A percentile compares a stretch with the other conserved stretches of the same genome.
Evolutionary conservation across 1,284 basidiomycete species (phyloP).

Genomic region (Coniophora puteana): DNA sequence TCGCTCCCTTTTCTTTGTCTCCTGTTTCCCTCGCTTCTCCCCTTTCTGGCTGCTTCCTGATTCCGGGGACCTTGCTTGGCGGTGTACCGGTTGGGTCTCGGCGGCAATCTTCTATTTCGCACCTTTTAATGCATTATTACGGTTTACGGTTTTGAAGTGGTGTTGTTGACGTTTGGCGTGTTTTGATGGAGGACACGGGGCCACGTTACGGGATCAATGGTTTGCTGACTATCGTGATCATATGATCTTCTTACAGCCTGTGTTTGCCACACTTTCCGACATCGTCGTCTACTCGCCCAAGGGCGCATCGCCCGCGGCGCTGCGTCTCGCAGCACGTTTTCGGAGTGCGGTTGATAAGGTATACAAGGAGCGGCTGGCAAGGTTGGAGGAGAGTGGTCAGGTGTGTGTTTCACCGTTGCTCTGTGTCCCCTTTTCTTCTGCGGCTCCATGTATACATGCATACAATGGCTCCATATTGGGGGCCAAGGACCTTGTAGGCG

Average conservation of each 20-base stretch:
- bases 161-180: too few relatives aligned
- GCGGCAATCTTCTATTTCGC: too few relatives aligned
- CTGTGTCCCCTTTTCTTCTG: too few relatives aligned
- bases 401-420: too few relatives aligned
- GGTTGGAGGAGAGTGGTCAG: conserved; percentile 19
- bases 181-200: too few relatives aligned
- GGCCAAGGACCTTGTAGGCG: too few relatives aligned
- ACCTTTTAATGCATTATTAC: too few relatives aligned
- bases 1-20: conserved; percentile 9
- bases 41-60: not conserved
- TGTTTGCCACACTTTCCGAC: conserved; percentile 64
- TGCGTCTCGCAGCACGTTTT: conserved; percentile 34
- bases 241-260: conserved; percentile 38
- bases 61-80: not conserved
- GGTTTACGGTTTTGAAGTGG: not conserved
- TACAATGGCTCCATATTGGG: too few relatives aligned
- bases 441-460: too few relatives aligned
- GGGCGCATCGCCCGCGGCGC: conserved; percentile 38
- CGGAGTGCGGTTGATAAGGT: conserved; percentile 36
- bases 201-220: too few relatives aligned
- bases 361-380: conserved; percentile 30
- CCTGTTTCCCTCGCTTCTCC: not conserved
- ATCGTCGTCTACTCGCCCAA: conserved; percentile 57
- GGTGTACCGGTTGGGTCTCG: too few relatives aligned
- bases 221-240: conserved; percentile 1